A percentile compares a stretch with the other conserved stretches of the same genome.
Conservation (phyloP, 208 protist species). For the Angomonas ambiguus region DNA sequence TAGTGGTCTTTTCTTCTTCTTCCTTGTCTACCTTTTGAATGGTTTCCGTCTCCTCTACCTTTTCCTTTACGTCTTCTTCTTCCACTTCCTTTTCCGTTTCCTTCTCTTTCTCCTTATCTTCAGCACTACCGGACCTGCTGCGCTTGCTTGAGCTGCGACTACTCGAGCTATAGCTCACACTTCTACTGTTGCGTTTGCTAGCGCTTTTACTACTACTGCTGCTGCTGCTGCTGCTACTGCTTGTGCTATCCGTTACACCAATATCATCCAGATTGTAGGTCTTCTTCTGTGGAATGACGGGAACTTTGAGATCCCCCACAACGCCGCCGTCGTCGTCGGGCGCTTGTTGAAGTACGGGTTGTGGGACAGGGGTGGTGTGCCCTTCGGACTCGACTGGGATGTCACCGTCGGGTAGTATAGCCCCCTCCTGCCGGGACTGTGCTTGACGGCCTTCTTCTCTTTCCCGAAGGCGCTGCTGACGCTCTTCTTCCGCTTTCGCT, state of each 20-base stretch:
- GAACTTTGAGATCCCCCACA: background rate
- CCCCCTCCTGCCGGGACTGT: background rate
- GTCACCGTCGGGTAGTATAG: background rate
- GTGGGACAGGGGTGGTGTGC: background rate
- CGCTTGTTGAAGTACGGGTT: background rate
- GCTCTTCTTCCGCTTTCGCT: conserved; percentile 40
- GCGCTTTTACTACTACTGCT: conserved; percentile 15
- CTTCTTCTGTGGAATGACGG: background rate
- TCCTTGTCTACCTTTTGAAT: conserved; percentile 5
- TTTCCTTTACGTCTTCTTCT: conserved; percentile 4
- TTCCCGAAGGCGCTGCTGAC: conserved; percentile 20
- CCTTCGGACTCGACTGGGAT: background rate
- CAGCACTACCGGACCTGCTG: conserved; percentile 3
- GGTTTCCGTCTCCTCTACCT: conserved; percentile 1
- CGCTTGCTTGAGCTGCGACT: background rate
- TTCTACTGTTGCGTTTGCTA: background rate
- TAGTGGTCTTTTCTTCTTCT: background rate
- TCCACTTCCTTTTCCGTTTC: background rate
- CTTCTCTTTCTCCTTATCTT: no score
- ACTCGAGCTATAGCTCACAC: background rate
- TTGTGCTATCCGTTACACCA: background rate
- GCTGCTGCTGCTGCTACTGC: conserved; percentile 7
- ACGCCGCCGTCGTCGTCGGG: background rate
- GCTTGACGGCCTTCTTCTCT: background rate
- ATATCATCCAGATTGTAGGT: background rate